These are phyloP conservation scores for Mortierella sp. DNA, from an alignment of 371 early-diverging fungal genomes.

Conservation along the genomic window DNA sequence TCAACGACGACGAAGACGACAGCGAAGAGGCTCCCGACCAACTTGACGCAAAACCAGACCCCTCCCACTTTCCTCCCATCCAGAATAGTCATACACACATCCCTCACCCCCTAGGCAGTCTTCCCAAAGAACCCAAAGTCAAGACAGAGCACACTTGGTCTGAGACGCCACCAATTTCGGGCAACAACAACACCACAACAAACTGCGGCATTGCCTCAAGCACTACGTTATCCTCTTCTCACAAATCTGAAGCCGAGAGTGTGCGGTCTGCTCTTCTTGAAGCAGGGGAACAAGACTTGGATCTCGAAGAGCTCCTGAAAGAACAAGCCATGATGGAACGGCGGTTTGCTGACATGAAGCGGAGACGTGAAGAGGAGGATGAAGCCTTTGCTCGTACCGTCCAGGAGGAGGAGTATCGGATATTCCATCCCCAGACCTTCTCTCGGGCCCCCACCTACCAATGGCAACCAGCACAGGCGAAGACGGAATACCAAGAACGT, in stretches of 20 bases:
- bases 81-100: constrained; percentile 7
- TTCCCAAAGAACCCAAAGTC: background rate
- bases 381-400: constrained; percentile 35
- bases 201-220: constrained; percentile 1
- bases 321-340: constrained; percentile 42
- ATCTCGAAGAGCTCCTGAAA: constrained; percentile 32
- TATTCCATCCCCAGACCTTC: background rate
- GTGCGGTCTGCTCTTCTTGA: constrained; percentile 25
- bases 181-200: background rate
- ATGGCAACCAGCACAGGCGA: constrained; percentile 14
- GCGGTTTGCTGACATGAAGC: constrained; percentile 30
- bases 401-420: constrained; percentile 33
- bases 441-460: no score
- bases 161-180: constrained; percentile 26
- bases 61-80: constrained; percentile 11
- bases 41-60: constrained; percentile 13
- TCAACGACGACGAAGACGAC: constrained; percentile 31
- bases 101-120: constrained; percentile 3
- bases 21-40: constrained; percentile 7
- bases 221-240: background rate
- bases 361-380: constrained; percentile 47
- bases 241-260: constrained; percentile 16
- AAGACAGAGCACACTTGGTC: background rate
- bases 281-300: constrained; percentile 31
- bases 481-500: constrained; percentile 38